These are phyloP conservation scores for Anaeromyces robustus DNA, from an alignment of 192 early-diverging fungal species.

Conservation along the genomic window DNA sequence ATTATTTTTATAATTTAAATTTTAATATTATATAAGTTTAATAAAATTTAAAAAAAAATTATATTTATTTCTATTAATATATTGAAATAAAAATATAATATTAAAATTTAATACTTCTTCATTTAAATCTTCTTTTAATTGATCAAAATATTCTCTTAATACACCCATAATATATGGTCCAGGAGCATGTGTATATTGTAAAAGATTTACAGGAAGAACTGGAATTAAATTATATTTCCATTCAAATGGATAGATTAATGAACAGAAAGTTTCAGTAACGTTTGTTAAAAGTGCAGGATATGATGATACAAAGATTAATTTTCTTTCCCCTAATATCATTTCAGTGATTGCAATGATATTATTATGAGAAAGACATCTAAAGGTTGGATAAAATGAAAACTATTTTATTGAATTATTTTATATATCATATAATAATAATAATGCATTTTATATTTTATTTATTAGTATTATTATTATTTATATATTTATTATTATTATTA, in stretches of 20 bases:
- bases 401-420: not conserved
- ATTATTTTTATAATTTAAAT: no score
- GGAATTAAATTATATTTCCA: not conserved
- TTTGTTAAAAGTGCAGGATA: not conserved
- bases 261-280: not conserved
- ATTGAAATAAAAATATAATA: no score
- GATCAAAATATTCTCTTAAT: not conserved
- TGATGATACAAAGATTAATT: not conserved
- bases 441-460: no score
- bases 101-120: not conserved
- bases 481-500: no score
- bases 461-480: no score
- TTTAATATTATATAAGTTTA: no score
- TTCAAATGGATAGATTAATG: not conserved
- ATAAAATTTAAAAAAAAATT: no score
- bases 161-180: not conserved
- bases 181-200: not conserved
- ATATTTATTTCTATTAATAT: no score
- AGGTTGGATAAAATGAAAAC: not conserved
- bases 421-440: no score
- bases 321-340: not conserved
- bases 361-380: not conserved
- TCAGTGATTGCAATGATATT: not conserved
- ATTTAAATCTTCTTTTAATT: not conserved
- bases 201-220: not conserved